Evolutionary conservation across 2,329 filamentous ascomycete genomes (phyloP).

Genomic region (Massarina eburnea): DNA sequence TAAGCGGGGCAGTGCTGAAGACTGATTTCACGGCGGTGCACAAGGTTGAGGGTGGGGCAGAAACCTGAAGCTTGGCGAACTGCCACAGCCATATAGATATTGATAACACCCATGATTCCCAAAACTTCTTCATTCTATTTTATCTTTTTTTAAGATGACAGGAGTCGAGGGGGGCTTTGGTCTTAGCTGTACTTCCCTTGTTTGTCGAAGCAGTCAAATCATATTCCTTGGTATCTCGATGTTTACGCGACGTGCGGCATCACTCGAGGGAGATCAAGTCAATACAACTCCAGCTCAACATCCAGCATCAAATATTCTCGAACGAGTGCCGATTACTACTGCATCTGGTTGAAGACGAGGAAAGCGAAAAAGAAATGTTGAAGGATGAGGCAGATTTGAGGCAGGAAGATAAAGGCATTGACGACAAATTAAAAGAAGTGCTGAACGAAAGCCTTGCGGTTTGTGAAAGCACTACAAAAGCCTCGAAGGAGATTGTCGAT

Average conservation of each 20-base stretch:
- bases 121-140: neutral
- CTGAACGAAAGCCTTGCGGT: conserved; percentile 17
- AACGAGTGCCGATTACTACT: conserved; percentile 26
- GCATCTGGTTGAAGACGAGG: conserved; percentile 16
- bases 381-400: conserved; percentile 13
- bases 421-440: conserved; percentile 14
- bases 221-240: conserved; percentile 13
- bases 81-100: too few species aligned
- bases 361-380: conserved; percentile 18
- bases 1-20: too few species aligned
- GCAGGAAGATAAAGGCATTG: conserved; percentile 18
- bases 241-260: conserved; percentile 19
- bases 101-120: too few species aligned
- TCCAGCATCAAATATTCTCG: conserved; percentile 19
- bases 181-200: conserved; percentile 24
- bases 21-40: too few species aligned
- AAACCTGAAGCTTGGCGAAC: too few species aligned
- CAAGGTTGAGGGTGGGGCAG: too few species aligned
- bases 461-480: conserved; percentile 18
- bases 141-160: conserved; percentile 15
- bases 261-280: conserved; percentile 19
- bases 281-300: conserved; percentile 15
- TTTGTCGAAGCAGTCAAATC: conserved; percentile 24
- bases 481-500: conserved; percentile 13
- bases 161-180: conserved; percentile 23